Evolutionary conservation across 2,329 filamentous ascomycete genomes (phyloP), one percentile per base, ranked within the genome.

Genomic region (Botryosphaeria dothidea): DNA sequence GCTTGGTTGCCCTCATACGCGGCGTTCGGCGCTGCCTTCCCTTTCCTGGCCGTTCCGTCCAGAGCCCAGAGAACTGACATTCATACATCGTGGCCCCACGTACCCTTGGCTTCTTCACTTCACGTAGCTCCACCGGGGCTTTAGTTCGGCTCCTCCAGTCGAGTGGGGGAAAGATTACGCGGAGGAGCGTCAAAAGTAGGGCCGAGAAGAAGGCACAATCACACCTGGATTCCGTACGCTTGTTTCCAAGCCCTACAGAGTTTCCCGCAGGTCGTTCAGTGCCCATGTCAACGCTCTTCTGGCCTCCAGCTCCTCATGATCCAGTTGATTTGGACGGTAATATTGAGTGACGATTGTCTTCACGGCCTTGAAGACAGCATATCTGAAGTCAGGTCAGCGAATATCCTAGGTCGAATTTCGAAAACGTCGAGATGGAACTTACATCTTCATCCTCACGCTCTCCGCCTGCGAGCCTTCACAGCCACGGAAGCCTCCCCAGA

Each of bases 401-500:
- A 52, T 4, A 34, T 17, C 46, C 23, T 27, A 43, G 41, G 31
- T 48, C 67, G 52, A 69, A 34, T 34, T 11, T 34, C 13, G 13
- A 6, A 34, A 34, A 11, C 13, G 2, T 34, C 13, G 31, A 1
- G 31, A 34, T 34, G 13, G 31, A 34, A 71, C 80, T 76, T 68
- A 82, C 80, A 82, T 72, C 56, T 79, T 73, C 67, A 78, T 72
- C 52, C 81, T 74, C 5, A 75, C 73, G 36, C 71, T 70, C 62
- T 75, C 74, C 31, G 74, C 69, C 11, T 69, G 71, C 3, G 70
- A 72, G 25, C 11, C 69, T 68, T 49, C 69, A 69, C n/a, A 77
- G 75, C 54, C 71, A 23, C 80, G 79, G 68, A 77, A 79, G 0
- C 81, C 81, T 56, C 80, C 75, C 57, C 76, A 77, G 67, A 83